Base-by-base conservation (phyloP, 345 rosid species). In the Chamaenerion angustifolium region DNA sequence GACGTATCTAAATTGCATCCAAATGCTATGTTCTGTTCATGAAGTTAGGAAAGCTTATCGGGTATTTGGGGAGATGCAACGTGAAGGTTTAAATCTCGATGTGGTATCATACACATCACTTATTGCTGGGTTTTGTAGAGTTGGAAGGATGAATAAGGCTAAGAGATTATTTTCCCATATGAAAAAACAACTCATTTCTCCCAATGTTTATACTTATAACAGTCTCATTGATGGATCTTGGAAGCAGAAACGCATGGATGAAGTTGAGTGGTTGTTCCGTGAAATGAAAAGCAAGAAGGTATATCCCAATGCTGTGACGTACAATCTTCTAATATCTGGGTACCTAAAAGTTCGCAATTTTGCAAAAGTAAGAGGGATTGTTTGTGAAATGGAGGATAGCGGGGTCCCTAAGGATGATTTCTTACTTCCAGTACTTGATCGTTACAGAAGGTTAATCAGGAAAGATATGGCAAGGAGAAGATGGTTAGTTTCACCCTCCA, bases 161-260 rank as follows among this genome's bases (percentile, higher is more conserved):
- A 50, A 59, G 64, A 56, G 47, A 11, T 41, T 76, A 35, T 70
- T 61, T 43, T 41, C 27, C 12, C 54, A 68, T 44, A 76, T 74
- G 78, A 45, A 17, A 44, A 35, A 6, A 15, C 51, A 19, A 56
- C 73, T 68, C 19, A 60, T 54, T 44, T 15, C 40, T 37, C 75
- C 79, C 40, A 77, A 62, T 51, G 68, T 72, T 51, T 62, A 58
- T 40, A 74, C 80, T 46, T 80, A 69, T 54, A 76, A 78, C 37
- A 65, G 76, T 55, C 56, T 80, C 49, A 68, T 77, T 50, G 68
- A 66, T 63, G 82, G 83, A 16, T 72, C 61, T 57, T 75, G 51
- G 55, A 70, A 70, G 59, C 17, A 56, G 54, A 40, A 50, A 10
- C 72, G 68, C 48, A 47, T 72, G 73, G 87, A 80, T 68, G 54